Percentiles rank a stretch among this genome's conserved stretches.
Evolutionary conservation across 148 eudicot genomes (phyloP).

Genomic region (Fallopia convolvulus): DNA sequence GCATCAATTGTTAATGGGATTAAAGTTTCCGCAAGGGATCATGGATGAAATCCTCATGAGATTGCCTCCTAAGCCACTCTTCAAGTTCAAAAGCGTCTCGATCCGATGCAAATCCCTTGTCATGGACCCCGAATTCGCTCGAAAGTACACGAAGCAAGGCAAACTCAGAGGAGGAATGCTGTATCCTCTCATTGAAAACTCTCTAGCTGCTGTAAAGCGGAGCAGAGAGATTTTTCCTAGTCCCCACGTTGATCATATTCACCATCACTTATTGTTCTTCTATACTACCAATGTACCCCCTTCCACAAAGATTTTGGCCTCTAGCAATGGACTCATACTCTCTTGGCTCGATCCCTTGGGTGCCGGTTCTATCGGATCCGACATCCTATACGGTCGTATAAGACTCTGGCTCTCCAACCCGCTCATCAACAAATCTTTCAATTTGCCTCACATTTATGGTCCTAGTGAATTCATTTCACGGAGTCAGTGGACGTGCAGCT

Average conservation of each 20-base stretch:
- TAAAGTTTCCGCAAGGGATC: no score
- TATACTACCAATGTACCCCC: no score
- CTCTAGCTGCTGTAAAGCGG: no score
- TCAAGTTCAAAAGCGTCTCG: neutral
- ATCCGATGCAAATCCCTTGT: neutral
- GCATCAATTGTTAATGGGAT: no score
- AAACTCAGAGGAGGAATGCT: no score
- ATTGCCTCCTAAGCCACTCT: neutral
- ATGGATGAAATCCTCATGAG: neutral
- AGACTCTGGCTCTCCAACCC: neutral
- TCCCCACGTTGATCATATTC: no score
- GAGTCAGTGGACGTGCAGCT: neutral
- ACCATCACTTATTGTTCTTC: no score
- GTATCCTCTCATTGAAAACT: no score
- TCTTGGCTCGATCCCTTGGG: neutral
- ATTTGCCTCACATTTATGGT: neutral
- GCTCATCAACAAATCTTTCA: neutral
- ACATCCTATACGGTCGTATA: neutral
- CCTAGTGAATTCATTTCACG: neutral
- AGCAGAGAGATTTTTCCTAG: no score
- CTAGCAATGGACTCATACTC: neutral
- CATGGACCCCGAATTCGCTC: neutral
- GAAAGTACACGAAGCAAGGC: neutral
- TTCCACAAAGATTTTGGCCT: neutral
- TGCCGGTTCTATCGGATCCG: no score